These are phyloP conservation scores for Rhinocladiella mackenziei DNA, from an alignment of 2,329 filamentous ascomycete genomes.

Conservation along the genomic window DNA sequence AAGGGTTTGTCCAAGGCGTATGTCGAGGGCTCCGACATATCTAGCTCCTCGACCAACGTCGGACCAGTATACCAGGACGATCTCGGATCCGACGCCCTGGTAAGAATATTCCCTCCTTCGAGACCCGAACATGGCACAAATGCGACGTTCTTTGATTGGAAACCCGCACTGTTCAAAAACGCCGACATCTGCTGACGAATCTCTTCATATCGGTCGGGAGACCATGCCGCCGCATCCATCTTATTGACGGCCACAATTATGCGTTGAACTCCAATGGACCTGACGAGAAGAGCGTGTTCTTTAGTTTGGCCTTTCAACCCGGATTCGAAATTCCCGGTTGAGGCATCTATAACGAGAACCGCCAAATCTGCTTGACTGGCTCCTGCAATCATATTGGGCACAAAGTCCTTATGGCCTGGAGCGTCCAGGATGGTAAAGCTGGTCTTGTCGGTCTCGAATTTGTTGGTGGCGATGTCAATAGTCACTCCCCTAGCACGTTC, in stretches of 20 bases:
- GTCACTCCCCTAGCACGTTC: conserved; percentile 88
- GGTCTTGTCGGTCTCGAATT: conserved; percentile 84
- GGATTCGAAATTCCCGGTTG: conserved; percentile 86
- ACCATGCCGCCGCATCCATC: conserved; percentile 83
- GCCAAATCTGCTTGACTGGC: conserved; percentile 95
- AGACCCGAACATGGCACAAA: conserved; percentile 90
- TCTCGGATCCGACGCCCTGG: conserved; percentile 39
- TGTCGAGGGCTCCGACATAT: conserved; percentile 66
- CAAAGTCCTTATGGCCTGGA: conserved; percentile 90
- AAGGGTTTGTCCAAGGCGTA: conserved; percentile 73
- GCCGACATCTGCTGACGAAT: conserved; percentile 78
- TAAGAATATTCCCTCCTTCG: conserved; percentile 77
- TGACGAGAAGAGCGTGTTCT: conserved; percentile 83
- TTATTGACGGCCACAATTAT: conserved; percentile 94
- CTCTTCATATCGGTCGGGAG: conserved; percentile 73
- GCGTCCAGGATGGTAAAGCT: conserved; percentile 93
- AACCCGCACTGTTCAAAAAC: conserved; percentile 78
- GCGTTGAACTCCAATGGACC: conserved; percentile 84
- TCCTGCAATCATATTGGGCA: conserved; percentile 98
- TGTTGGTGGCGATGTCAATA: conserved; percentile 92
- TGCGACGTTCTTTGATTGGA: conserved; percentile 72
- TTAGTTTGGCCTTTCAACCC: conserved; percentile 90
- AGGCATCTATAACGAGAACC: conserved; percentile 87
- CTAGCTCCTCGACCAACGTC: conserved; percentile 78
- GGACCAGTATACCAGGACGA: conserved; percentile 75